Evolutionary conservation across 768 basidiomycete species (phyloP).

Genomic region (Roridomyces roridus): DNA sequence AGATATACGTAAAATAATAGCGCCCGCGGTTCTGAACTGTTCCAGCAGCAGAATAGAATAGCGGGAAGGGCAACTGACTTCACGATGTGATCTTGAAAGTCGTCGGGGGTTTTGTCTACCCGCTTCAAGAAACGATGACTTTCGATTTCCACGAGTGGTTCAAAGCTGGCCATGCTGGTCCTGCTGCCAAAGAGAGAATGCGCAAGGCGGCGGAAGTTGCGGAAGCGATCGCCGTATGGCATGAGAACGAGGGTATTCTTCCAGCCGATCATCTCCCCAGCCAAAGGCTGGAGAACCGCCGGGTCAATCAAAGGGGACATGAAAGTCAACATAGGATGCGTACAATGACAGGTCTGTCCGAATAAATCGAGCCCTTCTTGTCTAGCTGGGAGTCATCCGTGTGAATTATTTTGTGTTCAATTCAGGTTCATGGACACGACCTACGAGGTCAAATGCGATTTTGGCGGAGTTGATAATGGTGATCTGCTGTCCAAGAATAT

Average conservation of each 20-base stretch:
- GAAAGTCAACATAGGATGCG: neutral
- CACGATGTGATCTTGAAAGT: constrained; percentile 42
- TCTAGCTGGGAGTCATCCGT: neutral
- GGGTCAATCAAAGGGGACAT: too few species aligned
- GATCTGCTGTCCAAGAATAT: constrained; percentile 28
- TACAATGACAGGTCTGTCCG: constrained; percentile 4
- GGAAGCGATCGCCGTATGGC: constrained; percentile 48
- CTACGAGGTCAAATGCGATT: neutral
- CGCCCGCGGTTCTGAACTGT: constrained; percentile 44
- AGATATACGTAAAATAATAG: constrained; percentile 50
- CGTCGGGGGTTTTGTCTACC: constrained; percentile 39
- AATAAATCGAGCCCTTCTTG: constrained; percentile 2
- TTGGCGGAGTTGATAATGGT: constrained; percentile 3
- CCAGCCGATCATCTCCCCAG: constrained; percentile 42
- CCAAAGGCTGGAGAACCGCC: neutral
- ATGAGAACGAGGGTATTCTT: constrained; percentile 42
- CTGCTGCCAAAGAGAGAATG: constrained; percentile 47
- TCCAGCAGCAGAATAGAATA: too few species aligned
- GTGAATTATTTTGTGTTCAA: too few species aligned
- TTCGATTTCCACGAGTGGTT: constrained; percentile 45
- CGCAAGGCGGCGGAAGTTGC: constrained; percentile 46
- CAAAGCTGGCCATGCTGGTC: constrained; percentile 41
- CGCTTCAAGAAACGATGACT: constrained; percentile 44
- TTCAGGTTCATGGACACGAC: too few species aligned
- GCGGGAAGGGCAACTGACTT: constrained; percentile 35